Percentiles rank a stretch among this genome's conserved stretches.
Conservation (phyloP, 257 asterid species). For the Cruciata laevipes region DNA sequence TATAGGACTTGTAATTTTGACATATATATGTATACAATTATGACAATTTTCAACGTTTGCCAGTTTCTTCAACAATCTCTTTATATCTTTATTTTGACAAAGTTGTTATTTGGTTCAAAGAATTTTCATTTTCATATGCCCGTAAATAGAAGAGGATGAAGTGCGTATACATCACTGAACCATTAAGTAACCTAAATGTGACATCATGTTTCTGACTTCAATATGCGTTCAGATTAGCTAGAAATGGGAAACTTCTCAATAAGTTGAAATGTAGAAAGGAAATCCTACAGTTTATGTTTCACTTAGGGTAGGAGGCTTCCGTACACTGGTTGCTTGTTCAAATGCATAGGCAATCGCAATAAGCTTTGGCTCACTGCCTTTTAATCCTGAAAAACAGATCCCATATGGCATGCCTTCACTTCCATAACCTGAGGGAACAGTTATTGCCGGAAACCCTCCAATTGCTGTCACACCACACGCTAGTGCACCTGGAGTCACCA, state of each 20-base stretch:
- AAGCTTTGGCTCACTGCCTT: conserved; percentile 46
- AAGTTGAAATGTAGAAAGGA: neutral
- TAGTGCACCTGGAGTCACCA: conserved; percentile 34
- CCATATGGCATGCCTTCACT: conserved; percentile 55
- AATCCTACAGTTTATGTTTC: too few relatives aligned
- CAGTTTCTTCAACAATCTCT: neutral
- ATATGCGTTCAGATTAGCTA: neutral
- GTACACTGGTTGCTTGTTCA: conserved; percentile 49
- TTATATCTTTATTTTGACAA: neutral
- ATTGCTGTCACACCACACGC: conserved; percentile 41
- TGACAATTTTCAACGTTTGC: neutral
- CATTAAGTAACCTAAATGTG: too few relatives aligned
- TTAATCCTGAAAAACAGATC: conserved; percentile 54
- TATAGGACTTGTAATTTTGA: neutral
- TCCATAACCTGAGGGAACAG: conserved; percentile 55
- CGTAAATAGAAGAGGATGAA: neutral
- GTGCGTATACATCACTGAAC: too few relatives aligned
- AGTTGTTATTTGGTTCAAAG: neutral
- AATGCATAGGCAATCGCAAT: conserved; percentile 60
- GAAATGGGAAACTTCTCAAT: neutral
- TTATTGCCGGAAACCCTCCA: conserved; percentile 61
- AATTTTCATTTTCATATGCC: too few relatives aligned
- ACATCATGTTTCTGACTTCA: neutral
- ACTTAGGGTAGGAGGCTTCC: conserved; percentile 37
- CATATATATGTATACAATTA: too few relatives aligned